Base-by-base conservation (phyloP, 2,329 filamentous ascomycete species). In the Aspergillus floridensis region DNA sequence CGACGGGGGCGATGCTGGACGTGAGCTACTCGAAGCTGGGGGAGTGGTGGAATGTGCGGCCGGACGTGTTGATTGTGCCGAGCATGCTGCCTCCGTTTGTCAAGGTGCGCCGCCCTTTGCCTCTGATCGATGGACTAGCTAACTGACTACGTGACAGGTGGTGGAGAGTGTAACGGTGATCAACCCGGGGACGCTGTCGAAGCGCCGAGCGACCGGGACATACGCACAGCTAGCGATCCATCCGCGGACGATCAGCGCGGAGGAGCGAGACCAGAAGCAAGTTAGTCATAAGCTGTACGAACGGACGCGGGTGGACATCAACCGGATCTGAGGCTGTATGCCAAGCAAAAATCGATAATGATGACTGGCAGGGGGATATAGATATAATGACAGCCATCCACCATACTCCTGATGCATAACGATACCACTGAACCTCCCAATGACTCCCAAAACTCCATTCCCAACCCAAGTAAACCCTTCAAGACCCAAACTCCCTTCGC, bases 111-210 rank as follows among this genome's bases (percentile, higher is more conserved):
- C 22, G 22, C 22, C 22, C 22, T 22, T 22, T 22, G 22, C 22
- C 12, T 11, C 11, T 8, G 11, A 51, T 11, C 3, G 26, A 29
- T 29, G 26, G 26, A 6, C 12, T 4, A 35, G 11, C 32, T 16
- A 12, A 35, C 32, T 35, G 32, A 35, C 32, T 16, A 35, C 12
- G 14, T 16, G 32, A 1, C 66, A 96, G 92, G 92, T 97, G 47
- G 88, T 98, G 11, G 91, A 97, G 70, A 91, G 89, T 66, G 92
- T 97, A 0, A 77, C 98, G 6, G 87, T 92, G 12, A 89, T 99
- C 70, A 99, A 99, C 73, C 93, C 95, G 0, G 93, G 95, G 5
- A 88, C 86, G 53, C 78, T 96, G 35, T 95, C 92, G 16, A 97
- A 96, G 77, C 86, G 90, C 58, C 88, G 87, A 60, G 92, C 88